Base-by-base conservation (phyloP, 768 basidiomycete genomes). In the Lentinus brumalis region DNA sequence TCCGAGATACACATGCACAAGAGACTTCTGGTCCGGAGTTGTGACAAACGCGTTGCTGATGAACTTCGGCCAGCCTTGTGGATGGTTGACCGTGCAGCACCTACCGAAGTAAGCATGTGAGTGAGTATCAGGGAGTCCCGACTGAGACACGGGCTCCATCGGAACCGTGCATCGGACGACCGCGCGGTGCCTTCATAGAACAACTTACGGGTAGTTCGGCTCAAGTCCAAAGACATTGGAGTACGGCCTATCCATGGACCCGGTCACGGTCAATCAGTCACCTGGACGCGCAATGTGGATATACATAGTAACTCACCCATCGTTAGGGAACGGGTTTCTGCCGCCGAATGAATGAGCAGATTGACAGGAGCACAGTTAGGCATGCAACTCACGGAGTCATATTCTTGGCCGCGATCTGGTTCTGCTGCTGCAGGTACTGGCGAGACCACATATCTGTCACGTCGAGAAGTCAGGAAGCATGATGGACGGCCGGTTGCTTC, bases 351-450 rank as follows among this genome's bases (percentile, higher is more conserved):
- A 47, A 14, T 29, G 54, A 16, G n/a, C 50, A n/a, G 50, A 39
- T n/a, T 16, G 21, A 29, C 8, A 18, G 35, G n/a, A 62, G 16
- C 29, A 7, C 47, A 53, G 56, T 50, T 44, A 40, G 15, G 52
- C 46, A 21, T n/a, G 41, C 47, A 31, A 62, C 77, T 64, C 46
- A 81, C 81, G 77, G 79, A 16, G 73, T 79, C 83, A 84, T 85
- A 64, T 84, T 84, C 70, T 80, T 77, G 15, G 82, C 76, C 0
- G 79, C 81, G 41, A 85, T 79, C 65, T 85, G 84, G 63, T 84
- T 86, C 67, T 83, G 80, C 64, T 85, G 79, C 60, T 85, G 85
- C 15, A 85, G 70, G 64, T 85, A 86, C 67, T 85, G 83, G 14
- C 82, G 75, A 0, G 81, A 78, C 83, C 82, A 85, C 81, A 85